Percentiles rank a stretch among this genome's conserved stretches.
These are phyloP conservation scores for Lyophyllum shimeji DNA, from an alignment of 768 basidiomycete species.

Conservation along the genomic window DNA sequence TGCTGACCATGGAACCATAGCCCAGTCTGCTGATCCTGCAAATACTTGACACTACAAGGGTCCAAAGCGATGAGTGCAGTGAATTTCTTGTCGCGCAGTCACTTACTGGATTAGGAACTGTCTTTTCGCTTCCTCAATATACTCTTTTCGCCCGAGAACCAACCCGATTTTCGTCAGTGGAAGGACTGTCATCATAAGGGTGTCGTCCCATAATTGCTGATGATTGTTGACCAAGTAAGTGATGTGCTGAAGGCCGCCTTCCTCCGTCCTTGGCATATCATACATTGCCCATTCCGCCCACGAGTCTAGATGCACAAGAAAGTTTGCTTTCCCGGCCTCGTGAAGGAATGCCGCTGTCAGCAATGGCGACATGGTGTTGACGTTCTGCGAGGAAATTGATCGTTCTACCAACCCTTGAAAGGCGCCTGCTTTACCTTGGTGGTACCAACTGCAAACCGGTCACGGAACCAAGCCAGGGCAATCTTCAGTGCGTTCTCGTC, in stretches of 20 bases:
- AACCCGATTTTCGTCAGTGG: conserved; percentile 56
- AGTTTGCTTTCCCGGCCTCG: conserved; percentile 32
- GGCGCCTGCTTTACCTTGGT: conserved; percentile 34
- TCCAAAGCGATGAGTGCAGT: not conserved
- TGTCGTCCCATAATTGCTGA: conserved; percentile 58
- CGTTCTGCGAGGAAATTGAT: conserved; percentile 35
- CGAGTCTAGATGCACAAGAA: conserved; percentile 37
- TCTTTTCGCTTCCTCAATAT: conserved; percentile 55
- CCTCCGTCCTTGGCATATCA: conserved; percentile 45
- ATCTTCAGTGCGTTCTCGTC: conserved; percentile 38
- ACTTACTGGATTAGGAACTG: conserved; percentile 49
- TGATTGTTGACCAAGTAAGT: conserved; percentile 40
- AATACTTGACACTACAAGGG: conserved; percentile 38
- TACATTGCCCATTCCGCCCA: conserved; percentile 57
- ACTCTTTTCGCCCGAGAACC: conserved; percentile 46
- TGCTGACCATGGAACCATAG: conserved; percentile 47
- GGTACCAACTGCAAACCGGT: conserved; percentile 47
- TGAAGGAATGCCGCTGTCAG: conserved; percentile 45
- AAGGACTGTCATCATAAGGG: conserved; percentile 58
- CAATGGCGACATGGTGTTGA: conserved; percentile 58
- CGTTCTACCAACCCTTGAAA: not conserved
- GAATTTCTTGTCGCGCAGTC: not conserved
- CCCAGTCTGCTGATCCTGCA: conserved; percentile 42
- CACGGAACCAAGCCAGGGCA: conserved; percentile 47
- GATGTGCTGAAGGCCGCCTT: conserved; percentile 48